Evolutionary conservation across 2,329 filamentous ascomycete genomes (phyloP), one percentile per base, ranked within the genome.

Genomic region (Ophiostoma ulmi): DNA sequence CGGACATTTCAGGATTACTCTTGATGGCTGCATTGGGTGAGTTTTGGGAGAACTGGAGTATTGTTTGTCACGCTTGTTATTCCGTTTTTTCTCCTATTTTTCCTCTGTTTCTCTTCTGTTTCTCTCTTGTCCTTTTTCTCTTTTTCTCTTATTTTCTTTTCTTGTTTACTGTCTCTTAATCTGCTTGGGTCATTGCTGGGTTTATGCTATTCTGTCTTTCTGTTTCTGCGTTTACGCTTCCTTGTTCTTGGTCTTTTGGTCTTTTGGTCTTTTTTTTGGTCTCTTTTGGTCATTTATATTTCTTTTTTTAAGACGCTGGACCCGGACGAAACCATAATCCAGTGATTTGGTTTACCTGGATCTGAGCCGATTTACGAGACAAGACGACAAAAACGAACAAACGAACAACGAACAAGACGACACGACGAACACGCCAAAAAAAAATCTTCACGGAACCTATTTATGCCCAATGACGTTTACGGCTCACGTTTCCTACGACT

Each of bases 401-500:
- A 61, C 55, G 26, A 61, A 31, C 55, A 61, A 48, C 44, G 44
- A 64, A 71, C 65, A 70, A 72, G 41, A 71, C 69, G 69, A 70
- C 44, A 72, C 48, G 61, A 73, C 52, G 70, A 69, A 69, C 65
- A 71, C 63, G 63, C 38, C 61, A 26, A 31, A 31, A 65, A 65
- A 67, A 67, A 58, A 26, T 26, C 26, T 64, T 69, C 36, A 70
- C 70, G 68, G 44, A 73, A 67, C 65, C 72, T 67, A 22, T 31
- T 41, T 67, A 67, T 67, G 39, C 38, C 65, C 65, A 67, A 67
- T 39, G 65, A 67, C 65, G 39, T 67, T 48, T 67, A 67, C 36
- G 65, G 65, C 39, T 44, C 38, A 67, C 36, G 65, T 31, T 31
- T 67, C 20, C 67, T 61, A 74, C 70, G 72, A 74, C 67, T 70